phyloP scores from a whole-genome alignment of 371 early-diverging fungal genomes.

The Mucor mucedo region DNA sequence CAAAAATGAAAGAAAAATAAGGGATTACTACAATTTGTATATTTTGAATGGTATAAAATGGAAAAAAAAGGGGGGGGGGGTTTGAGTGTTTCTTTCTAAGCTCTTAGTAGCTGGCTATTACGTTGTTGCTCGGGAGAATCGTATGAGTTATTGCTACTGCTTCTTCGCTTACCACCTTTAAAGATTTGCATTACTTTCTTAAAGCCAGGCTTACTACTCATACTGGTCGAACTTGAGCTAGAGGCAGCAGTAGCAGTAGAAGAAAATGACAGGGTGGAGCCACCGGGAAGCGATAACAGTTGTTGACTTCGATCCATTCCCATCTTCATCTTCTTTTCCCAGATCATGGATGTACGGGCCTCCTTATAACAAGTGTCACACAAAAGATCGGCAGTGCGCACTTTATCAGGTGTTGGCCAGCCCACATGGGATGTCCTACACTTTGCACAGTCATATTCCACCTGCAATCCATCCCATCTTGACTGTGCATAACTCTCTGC shows the following conservation, averaged over 20 bases:
- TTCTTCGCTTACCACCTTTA: conserved; percentile 15
- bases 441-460: conserved; percentile 40
- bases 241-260: conserved; percentile 14
- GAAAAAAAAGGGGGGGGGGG: neutral
- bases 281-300: conserved; percentile 21
- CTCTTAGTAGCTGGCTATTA: neutral
- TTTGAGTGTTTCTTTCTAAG: neutral
- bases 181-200: conserved; percentile 29
- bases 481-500: conserved; percentile 34
- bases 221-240: conserved; percentile 1
- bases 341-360: conserved; percentile 38
- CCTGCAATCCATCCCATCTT: conserved; percentile 29
- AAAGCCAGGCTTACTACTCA: conserved; percentile 18
- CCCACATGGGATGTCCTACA: conserved; percentile 26
- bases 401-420: conserved; percentile 52
- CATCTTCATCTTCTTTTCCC: conserved; percentile 46
- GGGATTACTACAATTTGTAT: neutral
- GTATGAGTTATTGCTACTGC: conserved; percentile 6
- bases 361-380: conserved; percentile 47
- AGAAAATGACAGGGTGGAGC: conserved; percentile 23
- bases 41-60: neutral
- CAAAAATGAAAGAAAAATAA: conserved; percentile 5
- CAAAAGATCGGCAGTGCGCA: conserved; percentile 35
- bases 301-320: conserved; percentile 22
- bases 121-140: neutral